These are phyloP conservation scores for Geotrichum reessii DNA, from an alignment of 1,139 yeast genomes.

Conservation along the genomic window DNA sequence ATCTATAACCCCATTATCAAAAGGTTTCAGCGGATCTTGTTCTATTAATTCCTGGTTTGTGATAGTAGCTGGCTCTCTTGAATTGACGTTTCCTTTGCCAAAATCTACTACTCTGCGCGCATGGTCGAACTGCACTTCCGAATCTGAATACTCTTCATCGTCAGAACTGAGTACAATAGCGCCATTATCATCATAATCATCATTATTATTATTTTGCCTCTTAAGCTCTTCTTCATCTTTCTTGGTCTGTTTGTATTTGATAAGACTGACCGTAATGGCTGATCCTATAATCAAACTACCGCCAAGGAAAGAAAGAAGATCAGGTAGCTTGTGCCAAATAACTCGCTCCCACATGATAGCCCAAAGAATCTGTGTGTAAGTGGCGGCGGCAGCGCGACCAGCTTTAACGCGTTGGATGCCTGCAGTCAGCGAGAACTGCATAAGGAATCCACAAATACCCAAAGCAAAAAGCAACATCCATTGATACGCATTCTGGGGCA, in stretches of 20 bases:
- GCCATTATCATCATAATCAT: not conserved
- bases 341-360: conserved; percentile 72
- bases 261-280: conserved; percentile 47
- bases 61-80: not conserved
- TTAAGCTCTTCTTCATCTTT: conserved; percentile 8
- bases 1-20: conserved; percentile 17
- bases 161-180: not conserved
- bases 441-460: conserved; percentile 74
- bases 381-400: conserved; percentile 67
- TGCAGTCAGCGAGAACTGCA: conserved; percentile 73
- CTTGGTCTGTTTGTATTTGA: conserved; percentile 11
- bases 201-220: not conserved
- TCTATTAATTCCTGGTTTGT: not conserved
- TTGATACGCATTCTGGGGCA: conserved; percentile 56
- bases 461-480: conserved; percentile 58
- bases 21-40: conserved; percentile 8
- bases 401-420: conserved; percentile 83
- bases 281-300: conserved; percentile 60
- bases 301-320: conserved; percentile 62
- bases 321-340: conserved; percentile 71
- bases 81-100: not conserved
- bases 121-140: not conserved
- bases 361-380: conserved; percentile 70
- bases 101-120: not conserved
- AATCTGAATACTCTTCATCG: not conserved